Percentiles rank a stretch among this genome's conserved stretches.
phyloP scores from a whole-genome alignment of 2,329 filamentous ascomycete species.

The Pseudogymnoascus sp. region DNA sequence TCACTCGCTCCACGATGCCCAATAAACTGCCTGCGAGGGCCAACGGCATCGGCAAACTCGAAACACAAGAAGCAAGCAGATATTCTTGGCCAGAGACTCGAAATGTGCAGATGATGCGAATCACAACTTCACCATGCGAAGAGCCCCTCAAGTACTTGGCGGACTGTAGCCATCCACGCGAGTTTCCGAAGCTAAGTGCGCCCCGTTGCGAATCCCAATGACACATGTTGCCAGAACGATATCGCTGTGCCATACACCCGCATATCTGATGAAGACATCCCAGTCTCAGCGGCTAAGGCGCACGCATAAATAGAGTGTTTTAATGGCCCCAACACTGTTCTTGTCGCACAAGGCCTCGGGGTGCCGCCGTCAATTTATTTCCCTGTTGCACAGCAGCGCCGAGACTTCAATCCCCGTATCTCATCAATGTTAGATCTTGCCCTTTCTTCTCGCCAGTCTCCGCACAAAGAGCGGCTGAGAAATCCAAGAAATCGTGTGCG shows the following conservation, averaged over 20 bases:
- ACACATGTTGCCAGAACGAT: background rate
- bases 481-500: background rate
- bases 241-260: background rate
- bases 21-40: background rate
- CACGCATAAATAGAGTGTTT: background rate
- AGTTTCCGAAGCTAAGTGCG: background rate
- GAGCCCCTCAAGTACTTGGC: background rate
- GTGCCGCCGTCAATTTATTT: background rate
- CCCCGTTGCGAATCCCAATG: background rate
- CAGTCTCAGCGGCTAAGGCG: background rate
- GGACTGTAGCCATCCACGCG: background rate
- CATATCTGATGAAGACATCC: background rate
- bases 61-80: conserved; percentile 4
- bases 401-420: background rate
- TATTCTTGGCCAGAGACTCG: background rate
- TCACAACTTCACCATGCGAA: background rate
- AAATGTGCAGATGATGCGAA: background rate
- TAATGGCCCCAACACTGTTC: background rate
- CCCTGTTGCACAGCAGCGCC: conserved; percentile 3
- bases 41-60: background rate
- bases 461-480: background rate
- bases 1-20: background rate
- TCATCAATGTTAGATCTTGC: background rate
- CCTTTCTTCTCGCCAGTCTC: background rate
- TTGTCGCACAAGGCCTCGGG: background rate